Conservation (phyloP, 2,329 filamentous ascomycete species). For the Nigrograna mackinnonii region DNA sequence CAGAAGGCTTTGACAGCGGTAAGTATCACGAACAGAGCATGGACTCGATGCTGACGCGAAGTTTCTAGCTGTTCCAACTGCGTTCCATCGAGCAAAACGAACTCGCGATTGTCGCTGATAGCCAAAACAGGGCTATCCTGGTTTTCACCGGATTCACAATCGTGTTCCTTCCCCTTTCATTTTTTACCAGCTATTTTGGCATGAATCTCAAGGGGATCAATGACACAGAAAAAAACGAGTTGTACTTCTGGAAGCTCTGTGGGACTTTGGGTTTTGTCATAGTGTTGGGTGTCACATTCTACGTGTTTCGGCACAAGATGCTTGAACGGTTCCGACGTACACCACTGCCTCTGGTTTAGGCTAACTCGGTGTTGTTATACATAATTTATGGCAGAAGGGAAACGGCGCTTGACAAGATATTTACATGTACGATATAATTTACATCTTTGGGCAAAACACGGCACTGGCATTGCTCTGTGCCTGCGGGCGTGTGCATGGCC, state of each 20-base stretch:
- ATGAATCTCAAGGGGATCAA: conserved; percentile 11
- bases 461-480: too few relatives aligned
- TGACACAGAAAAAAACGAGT: conserved; percentile 11
- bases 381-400: too few relatives aligned
- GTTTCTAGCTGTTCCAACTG: conserved; percentile 21
- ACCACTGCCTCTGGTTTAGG: too few relatives aligned
- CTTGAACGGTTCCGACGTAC: too few relatives aligned
- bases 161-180: conserved; percentile 7
- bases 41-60: not conserved
- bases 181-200: conserved; percentile 5
- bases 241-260: conserved; percentile 6
- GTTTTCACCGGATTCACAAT: conserved; percentile 4
- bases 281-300: not conserved
- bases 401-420: too few relatives aligned
- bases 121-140: conserved; percentile 8
- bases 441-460: too few relatives aligned
- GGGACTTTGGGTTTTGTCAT: not conserved
- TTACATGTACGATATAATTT: too few relatives aligned
- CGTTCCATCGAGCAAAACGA: conserved; percentile 27
- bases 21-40: not conserved
- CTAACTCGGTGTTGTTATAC: too few relatives aligned
- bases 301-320: not conserved
- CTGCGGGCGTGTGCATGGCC: too few relatives aligned
- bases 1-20: not conserved
- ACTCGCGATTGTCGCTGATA: conserved; percentile 14